Evolutionary conservation across 2,329 filamentous ascomycete species (phyloP), one percentile per base, ranked within the genome.

Genomic region (Paraphaeosphaeria sporulosa): DNA sequence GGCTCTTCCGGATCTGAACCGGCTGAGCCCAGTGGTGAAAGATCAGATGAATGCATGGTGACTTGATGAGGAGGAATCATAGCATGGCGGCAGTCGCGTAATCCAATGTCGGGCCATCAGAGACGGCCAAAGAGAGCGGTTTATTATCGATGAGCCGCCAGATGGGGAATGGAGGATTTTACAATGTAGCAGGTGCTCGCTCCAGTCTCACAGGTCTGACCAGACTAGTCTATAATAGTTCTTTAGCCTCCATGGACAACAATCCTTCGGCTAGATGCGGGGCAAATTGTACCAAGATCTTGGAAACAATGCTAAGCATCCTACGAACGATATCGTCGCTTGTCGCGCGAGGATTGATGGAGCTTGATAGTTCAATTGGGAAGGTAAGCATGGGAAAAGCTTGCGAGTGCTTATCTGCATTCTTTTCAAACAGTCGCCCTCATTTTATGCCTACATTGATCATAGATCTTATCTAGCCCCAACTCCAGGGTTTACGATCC

Each of bases 201-300:
- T 21, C 2, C 23, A 12, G 44, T 21, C 44, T 44, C 44, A 52
- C 50, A 25, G 27, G 30, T n/a, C 32, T 25, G 21, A 17, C 19
- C 19, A 38, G 13, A 30, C 13, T 13, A 13, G 54, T 44, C 44
- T 42, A n/a, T n/a, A n/a, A n/a, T n/a, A 57, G 34, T 19, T 25
- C 34, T 30, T 50, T 49, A 49, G 54, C 47, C 23, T 19, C 12
- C 54, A 49, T 12, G n/a, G 42, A n/a, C 38, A 15, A 21, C 5
- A 19, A 55, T 55, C 52, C 52, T 55, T 46, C 52, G 25, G 40
- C 21, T 6, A 32, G 15, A 8, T 46, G 40, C 52, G 43, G 42
- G 52, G 27, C 17, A 44, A 5, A 25, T 17, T 40, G n/a, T n/a
- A n/a, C 40, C 21, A 34, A 51, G 30, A 19, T 38, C 32, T 23